phyloP scores from a whole-genome alignment of 2,329 filamentous ascomycete genomes.

The Trichoderma koningii region DNA sequence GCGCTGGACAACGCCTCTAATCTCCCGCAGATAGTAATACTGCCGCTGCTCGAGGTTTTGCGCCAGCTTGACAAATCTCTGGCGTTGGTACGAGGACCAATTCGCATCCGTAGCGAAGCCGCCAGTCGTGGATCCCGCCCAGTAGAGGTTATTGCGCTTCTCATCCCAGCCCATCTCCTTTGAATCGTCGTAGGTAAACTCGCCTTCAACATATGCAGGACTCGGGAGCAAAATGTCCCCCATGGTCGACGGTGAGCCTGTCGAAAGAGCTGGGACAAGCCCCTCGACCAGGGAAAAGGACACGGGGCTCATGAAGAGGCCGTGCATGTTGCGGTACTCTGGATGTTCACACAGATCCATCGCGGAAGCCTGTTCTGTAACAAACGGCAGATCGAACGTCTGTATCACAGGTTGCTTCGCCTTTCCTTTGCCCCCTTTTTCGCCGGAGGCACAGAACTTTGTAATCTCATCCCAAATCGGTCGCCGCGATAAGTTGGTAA shows the following conservation, averaged over 20 bases:
- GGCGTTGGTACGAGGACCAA: slow-evolving; percentile 52
- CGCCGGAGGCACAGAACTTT: slow-evolving; percentile 32
- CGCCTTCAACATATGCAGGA: slow-evolving; percentile 49
- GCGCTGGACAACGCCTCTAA: slow-evolving; percentile 28
- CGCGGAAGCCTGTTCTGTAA: slow-evolving; percentile 35
- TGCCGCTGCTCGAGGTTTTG: slow-evolving; percentile 37
- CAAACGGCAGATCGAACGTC: slow-evolving; percentile 41
- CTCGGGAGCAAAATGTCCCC: slow-evolving; percentile 56
- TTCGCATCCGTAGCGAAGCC: slow-evolving; percentile 40
- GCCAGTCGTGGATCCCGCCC: slow-evolving; percentile 59
- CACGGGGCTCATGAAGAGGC: slow-evolving; percentile 48
- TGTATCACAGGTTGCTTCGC: slow-evolving; percentile 3
- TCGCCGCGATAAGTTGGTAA: slow-evolving; percentile 36
- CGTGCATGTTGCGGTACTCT: slow-evolving; percentile 48
- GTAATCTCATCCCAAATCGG: slow-evolving; percentile 41
- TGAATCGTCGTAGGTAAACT: slow-evolving; percentile 45
- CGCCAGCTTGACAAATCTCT: slow-evolving; percentile 46
- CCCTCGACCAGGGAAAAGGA: slow-evolving; percentile 46
- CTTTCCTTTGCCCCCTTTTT: neutral
- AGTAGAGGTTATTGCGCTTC: slow-evolving; percentile 57
- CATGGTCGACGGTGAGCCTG: slow-evolving; percentile 49
- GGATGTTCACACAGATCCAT: slow-evolving; percentile 49
- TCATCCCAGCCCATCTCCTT: slow-evolving; percentile 50
- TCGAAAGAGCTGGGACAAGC: slow-evolving; percentile 51
- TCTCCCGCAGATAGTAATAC: slow-evolving; percentile 40